These are phyloP conservation scores for Pisolithus orientalis DNA, from an alignment of 768 basidiomycete genomes.

Conservation along the genomic window DNA sequence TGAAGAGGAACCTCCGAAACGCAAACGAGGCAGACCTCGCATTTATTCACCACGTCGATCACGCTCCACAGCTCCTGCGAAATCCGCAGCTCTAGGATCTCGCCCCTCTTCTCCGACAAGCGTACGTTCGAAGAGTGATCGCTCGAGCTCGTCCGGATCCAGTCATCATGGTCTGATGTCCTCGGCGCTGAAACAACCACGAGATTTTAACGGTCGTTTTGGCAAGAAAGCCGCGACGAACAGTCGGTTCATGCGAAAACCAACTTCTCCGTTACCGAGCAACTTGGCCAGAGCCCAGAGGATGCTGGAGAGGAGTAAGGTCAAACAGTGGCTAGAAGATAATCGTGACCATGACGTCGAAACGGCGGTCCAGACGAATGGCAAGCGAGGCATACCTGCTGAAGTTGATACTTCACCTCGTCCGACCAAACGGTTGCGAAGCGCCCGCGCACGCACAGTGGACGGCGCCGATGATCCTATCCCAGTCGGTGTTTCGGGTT, in stretches of 20 bases:
- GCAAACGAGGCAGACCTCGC: slow-evolving; percentile 31
- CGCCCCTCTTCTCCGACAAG: slow-evolving; percentile 14
- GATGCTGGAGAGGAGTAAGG: slow-evolving; percentile 36
- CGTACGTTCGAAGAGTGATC: slow-evolving; percentile 16
- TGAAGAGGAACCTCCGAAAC: slow-evolving; percentile 25
- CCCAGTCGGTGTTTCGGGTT: slow-evolving; percentile 16
- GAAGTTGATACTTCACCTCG: slow-evolving; percentile 20
- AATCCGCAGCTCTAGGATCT: slow-evolving; percentile 7
- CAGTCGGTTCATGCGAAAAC: slow-evolving; percentile 37
- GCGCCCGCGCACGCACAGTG: slow-evolving; percentile 5
- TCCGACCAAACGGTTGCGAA: slow-evolving; percentile 22
- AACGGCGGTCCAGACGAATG: slow-evolving; percentile 7
- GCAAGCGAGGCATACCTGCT: slow-evolving; percentile 18
- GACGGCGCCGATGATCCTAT: slow-evolving; percentile 22
- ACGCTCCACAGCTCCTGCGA: slow-evolving; percentile 7
- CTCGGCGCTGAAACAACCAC: slow-evolving; percentile 47
- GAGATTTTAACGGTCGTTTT: slow-evolving; percentile 60
- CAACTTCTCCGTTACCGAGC: slow-evolving; percentile 15
- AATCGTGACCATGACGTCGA: slow-evolving; percentile 16
- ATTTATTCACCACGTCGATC: slow-evolving; percentile 19
- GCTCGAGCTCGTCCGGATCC: slow-evolving; percentile 18
- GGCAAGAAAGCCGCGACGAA: slow-evolving; percentile 53
- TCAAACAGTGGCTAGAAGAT: slow-evolving; percentile 30
- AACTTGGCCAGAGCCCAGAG: slow-evolving; percentile 34
- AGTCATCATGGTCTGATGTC: slow-evolving; percentile 33